Evolutionary conservation across 2,329 filamentous ascomycete species (phyloP).

Genomic region (Hawksworthiomyces lignivorus): DNA sequence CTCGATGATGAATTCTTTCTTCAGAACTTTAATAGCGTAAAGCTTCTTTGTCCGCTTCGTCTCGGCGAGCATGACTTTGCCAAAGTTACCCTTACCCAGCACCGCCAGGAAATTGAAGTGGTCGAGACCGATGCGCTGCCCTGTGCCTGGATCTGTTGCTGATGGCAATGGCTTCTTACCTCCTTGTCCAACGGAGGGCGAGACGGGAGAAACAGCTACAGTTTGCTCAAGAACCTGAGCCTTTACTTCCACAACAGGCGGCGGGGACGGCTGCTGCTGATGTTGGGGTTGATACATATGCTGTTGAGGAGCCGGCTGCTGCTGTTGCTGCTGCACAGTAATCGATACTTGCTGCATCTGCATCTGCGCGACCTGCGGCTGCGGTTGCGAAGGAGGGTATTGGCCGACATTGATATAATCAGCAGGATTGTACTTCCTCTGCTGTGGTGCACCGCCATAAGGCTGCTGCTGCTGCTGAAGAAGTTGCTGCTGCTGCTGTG

Average conservation of each 20-base stretch:
- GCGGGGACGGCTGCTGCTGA: constrained; percentile 26
- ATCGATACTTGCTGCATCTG: constrained; percentile 17
- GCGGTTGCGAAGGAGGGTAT: constrained; percentile 34
- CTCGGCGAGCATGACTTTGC: constrained; percentile 98
- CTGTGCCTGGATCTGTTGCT: constrained; percentile 64
- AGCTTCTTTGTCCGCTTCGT: constrained; percentile 87
- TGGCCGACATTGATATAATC: constrained; percentile 61
- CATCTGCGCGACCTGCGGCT: constrained; percentile 24
- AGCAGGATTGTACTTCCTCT: constrained; percentile 68
- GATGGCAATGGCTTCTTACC: constrained; percentile 57
- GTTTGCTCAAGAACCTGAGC: constrained; percentile 30
- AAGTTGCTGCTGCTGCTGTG: constrained; percentile 25
- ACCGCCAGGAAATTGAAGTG: constrained; percentile 99
- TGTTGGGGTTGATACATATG: constrained; percentile 17
- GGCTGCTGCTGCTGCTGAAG: constrained; percentile 5
- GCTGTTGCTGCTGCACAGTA: background rate
- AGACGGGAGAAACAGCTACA: constrained; percentile 27
- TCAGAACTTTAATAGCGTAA: constrained; percentile 97
- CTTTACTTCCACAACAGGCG: constrained; percentile 29
- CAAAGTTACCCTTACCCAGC: constrained; percentile 97
- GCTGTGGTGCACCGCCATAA: constrained; percentile 39
- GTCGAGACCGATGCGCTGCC: constrained; percentile 83
- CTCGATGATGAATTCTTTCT: constrained; percentile 99
- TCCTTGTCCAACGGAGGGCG: constrained; percentile 22
- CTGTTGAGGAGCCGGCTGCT: constrained; percentile 23